Percentiles rank a stretch among this genome's conserved stretches.
phyloP scores from a whole-genome alignment of 139 green algal genomes.

The Mesostigma viride region DNA sequence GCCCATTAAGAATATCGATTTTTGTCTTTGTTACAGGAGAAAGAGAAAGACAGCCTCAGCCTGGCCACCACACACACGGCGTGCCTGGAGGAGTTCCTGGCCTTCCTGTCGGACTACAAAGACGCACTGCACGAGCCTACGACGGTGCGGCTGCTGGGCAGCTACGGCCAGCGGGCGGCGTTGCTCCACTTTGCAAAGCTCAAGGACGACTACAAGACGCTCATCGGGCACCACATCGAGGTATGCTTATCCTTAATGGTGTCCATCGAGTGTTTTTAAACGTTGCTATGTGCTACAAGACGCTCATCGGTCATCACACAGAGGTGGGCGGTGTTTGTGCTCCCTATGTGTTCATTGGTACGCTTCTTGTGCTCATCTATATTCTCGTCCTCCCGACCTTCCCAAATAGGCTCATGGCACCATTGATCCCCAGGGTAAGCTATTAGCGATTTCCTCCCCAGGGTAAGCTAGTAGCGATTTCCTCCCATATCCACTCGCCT shows the following conservation, averaged over 20 bases:
- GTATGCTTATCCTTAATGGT: slow-evolving; percentile 15
- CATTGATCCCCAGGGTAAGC: too few relatives aligned
- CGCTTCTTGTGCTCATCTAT: background rate
- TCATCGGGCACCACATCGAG: slow-evolving; percentile 70
- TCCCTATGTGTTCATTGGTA: background rate
- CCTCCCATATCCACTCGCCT: too few relatives aligned
- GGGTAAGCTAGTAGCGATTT: too few relatives aligned
- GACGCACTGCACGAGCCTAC: slow-evolving; percentile 57
- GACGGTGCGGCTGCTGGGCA: slow-evolving; percentile 62
- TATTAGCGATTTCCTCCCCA: too few relatives aligned
- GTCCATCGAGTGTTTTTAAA: background rate
- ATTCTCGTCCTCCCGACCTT: background rate
- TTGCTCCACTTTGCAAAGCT: slow-evolving; percentile 64
- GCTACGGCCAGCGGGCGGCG: slow-evolving; percentile 77
- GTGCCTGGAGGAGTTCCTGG: background rate
- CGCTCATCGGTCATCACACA: background rate
- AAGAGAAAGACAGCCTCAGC: too few relatives aligned
- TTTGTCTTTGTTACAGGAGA: too few relatives aligned
- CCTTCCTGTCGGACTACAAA: slow-evolving; percentile 44
- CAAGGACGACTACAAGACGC: slow-evolving; percentile 65
- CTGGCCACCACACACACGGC: too few relatives aligned
- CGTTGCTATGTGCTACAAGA: background rate
- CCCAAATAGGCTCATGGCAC: too few relatives aligned
- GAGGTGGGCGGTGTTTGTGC: background rate
- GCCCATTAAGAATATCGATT: too few relatives aligned